These are phyloP conservation scores for Chaetothyriales sp. DNA, from an alignment of 2,329 filamentous ascomycete genomes.

Conservation along the genomic window DNA sequence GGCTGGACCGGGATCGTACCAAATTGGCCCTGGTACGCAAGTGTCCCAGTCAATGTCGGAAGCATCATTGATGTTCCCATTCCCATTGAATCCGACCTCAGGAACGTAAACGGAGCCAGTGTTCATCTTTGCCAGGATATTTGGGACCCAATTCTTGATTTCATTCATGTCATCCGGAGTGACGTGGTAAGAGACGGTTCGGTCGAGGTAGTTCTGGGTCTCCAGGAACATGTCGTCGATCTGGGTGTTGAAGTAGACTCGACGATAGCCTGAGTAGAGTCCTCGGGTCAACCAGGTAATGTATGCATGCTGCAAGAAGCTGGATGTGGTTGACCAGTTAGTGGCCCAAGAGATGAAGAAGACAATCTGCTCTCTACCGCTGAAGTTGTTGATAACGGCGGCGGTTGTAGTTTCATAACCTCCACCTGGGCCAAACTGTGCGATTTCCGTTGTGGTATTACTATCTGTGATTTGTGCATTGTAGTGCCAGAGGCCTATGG, in stretches of 20 bases:
- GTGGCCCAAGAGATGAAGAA: slow-evolving; percentile 45
- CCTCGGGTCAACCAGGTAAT: slow-evolving; percentile 50
- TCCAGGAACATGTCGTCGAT: slow-evolving; percentile 51
- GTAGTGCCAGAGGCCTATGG: slow-evolving; percentile 44
- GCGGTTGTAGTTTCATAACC: slow-evolving; percentile 34
- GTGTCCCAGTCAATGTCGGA: slow-evolving; percentile 12
- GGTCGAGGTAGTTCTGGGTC: slow-evolving; percentile 32
- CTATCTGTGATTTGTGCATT: slow-evolving; percentile 43
- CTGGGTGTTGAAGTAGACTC: slow-evolving; percentile 42
- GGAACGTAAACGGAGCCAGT: slow-evolving; percentile 39
- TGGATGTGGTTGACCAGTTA: slow-evolving; percentile 40
- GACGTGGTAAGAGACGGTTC: slow-evolving; percentile 38
- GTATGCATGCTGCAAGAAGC: slow-evolving; percentile 48
- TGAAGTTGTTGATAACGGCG: slow-evolving; percentile 47
- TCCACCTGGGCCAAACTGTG: slow-evolving; percentile 37
- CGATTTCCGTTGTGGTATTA: slow-evolving; percentile 41
- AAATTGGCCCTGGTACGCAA: slow-evolving; percentile 29
- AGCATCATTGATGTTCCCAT: slow-evolving; percentile 32
- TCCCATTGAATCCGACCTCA: slow-evolving; percentile 45
- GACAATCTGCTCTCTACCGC: slow-evolving; percentile 46
- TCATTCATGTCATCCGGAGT: slow-evolving; percentile 34
- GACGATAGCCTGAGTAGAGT: slow-evolving; percentile 41
- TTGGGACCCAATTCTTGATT: slow-evolving; percentile 31
- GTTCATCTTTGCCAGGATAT: slow-evolving; percentile 34
- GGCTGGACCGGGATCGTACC: slow-evolving; percentile 30